phyloP scores from a whole-genome alignment of 2,329 filamentous ascomycete genomes.

The Trichoderma gracile region DNA sequence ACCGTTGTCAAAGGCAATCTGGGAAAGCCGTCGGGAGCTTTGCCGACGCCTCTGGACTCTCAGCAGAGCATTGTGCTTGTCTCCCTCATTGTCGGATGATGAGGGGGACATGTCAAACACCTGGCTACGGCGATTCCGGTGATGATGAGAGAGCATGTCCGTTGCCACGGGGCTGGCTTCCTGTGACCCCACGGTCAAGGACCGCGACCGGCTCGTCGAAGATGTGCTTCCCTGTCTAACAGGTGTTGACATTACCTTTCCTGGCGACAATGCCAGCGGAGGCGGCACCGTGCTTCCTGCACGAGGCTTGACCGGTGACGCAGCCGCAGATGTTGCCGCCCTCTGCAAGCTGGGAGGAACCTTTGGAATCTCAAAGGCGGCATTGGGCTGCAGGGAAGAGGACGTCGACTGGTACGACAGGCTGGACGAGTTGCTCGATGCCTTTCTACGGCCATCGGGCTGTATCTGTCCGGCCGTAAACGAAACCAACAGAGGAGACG shows the following conservation, averaged over 20 bases:
- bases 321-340: slow-evolving; percentile 55
- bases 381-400: slow-evolving; percentile 66
- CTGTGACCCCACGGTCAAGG: slow-evolving; percentile 90
- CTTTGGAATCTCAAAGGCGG: slow-evolving; percentile 69
- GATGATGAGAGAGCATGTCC: slow-evolving; percentile 66
- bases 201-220: slow-evolving; percentile 72
- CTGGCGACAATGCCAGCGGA: slow-evolving; percentile 59
- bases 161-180: slow-evolving; percentile 77
- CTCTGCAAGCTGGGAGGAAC: slow-evolving; percentile 61
- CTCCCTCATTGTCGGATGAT: slow-evolving; percentile 95
- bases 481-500: slow-evolving; percentile 81
- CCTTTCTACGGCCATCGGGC: slow-evolving; percentile 79
- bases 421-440: slow-evolving; percentile 83
- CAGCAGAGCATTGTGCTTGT: slow-evolving; percentile 84
- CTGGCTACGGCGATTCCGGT: slow-evolving; percentile 89
- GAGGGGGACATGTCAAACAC: slow-evolving; percentile 96
- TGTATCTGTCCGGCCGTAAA: slow-evolving; percentile 83
- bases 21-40: slow-evolving; percentile 89
- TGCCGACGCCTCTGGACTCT: slow-evolving; percentile 93
- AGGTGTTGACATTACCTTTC: slow-evolving; percentile 62
- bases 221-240: slow-evolving; percentile 59
- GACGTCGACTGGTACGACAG: slow-evolving; percentile 73
- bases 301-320: slow-evolving; percentile 60
- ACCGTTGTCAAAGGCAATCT: slow-evolving; percentile 80
- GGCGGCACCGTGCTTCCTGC: slow-evolving; percentile 45